A percentile compares a stretch with the other conserved stretches of the same genome.
These are phyloP conservation scores for Salix arbutifolia DNA, from an alignment of 345 rosid genomes.

Conservation along the genomic window DNA sequence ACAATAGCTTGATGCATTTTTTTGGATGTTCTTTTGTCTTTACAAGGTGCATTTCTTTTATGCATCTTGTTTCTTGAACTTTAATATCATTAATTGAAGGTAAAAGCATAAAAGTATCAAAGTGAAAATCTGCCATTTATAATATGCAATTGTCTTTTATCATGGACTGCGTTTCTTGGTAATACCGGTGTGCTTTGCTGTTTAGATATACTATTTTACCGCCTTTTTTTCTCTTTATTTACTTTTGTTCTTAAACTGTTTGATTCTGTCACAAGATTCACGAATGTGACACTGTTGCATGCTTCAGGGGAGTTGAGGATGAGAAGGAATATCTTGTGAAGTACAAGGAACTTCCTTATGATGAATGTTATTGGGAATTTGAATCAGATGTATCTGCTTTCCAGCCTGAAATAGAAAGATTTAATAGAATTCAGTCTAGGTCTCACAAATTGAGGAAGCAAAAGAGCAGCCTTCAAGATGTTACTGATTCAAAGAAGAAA, in stretches of 20 bases:
- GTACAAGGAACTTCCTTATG: constrained; percentile 91
- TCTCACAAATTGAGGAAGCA: constrained; percentile 50
- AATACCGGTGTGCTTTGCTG: not conserved
- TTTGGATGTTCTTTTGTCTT: not conserved
- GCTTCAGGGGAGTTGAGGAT: constrained; percentile 75
- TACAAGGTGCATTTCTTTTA: not conserved
- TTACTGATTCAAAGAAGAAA: constrained; percentile 51
- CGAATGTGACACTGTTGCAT: constrained; percentile 12
- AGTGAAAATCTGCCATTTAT: not conserved
- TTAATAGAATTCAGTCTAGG: constrained; percentile 59
- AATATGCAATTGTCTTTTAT: not conserved
- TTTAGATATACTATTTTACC: not conserved
- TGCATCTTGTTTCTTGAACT: not conserved
- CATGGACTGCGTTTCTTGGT: not conserved
- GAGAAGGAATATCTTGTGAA: constrained; percentile 87
- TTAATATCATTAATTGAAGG: not conserved
- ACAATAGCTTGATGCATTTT: not conserved
- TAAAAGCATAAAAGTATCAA: not conserved
- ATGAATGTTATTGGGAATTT: constrained; percentile 98
- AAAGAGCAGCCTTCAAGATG: constrained; percentile 40
- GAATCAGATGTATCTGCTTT: constrained; percentile 87
- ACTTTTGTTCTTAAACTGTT: not conserved
- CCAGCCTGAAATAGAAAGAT: constrained; percentile 84
- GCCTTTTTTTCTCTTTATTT: not conserved
- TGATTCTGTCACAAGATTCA: constrained; percentile 1